Evolutionary conservation across 192 early-diverging fungal species (phyloP).

Genomic region (Podochytrium sp.): DNA sequence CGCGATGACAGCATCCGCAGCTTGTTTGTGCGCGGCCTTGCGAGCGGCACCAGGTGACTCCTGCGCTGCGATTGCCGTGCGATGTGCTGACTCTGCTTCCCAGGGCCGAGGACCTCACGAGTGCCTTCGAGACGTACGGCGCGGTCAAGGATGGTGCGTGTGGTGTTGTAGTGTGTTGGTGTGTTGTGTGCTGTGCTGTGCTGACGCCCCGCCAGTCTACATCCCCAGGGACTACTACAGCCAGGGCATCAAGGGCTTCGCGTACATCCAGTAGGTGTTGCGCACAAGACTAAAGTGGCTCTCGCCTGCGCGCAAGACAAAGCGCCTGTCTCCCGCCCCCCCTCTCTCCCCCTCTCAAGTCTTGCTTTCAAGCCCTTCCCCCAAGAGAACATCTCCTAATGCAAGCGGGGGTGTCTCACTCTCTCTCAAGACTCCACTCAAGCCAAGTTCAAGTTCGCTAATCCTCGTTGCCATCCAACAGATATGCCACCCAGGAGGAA

Average conservation of each 20-base stretch:
- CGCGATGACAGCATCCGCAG: conserved; percentile 32
- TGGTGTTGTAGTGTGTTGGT: not conserved
- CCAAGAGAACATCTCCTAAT: not conserved
- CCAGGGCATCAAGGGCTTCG: conserved; percentile 47
- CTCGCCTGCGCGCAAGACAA: not conserved
- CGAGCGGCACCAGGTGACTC: conserved; percentile 41
- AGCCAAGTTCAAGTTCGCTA: conserved; percentile 1
- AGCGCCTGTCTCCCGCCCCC: not conserved
- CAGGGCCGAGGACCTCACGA: conserved; percentile 44
- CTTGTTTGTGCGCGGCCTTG: conserved; percentile 47
- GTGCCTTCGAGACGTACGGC: conserved; percentile 52
- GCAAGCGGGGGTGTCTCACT: conserved; percentile 4
- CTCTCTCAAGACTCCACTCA: not conserved
- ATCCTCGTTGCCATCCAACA: conserved; percentile 8
- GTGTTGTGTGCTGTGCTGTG: not conserved
- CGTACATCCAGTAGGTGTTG: conserved; percentile 49
- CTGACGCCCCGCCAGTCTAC: conserved; percentile 36
- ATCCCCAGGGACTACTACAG: conserved; percentile 53
- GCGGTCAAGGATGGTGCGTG: conserved; percentile 43
- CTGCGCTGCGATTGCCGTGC: not conserved
- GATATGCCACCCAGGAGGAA: conserved; percentile 47
- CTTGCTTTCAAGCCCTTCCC: not conserved
- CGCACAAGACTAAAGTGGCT: not conserved
- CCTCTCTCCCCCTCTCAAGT: conserved; percentile 5
- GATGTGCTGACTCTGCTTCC: not conserved